Evolutionary conservation across 2,329 filamentous ascomycete species (phyloP).

Genomic region (Arthrobotrys pseudoclavata): DNA sequence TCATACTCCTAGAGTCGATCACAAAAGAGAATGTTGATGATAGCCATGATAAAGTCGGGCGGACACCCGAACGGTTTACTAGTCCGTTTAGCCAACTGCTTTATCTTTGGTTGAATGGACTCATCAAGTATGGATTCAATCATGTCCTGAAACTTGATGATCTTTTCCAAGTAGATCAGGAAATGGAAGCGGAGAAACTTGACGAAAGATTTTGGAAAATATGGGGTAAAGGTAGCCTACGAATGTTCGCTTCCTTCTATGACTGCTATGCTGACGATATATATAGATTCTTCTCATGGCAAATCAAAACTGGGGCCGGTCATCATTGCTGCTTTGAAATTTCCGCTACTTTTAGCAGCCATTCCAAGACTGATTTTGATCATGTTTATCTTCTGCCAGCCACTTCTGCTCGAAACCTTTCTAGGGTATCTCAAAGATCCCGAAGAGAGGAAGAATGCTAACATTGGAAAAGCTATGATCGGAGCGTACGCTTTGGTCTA

Average conservation of each 20-base stretch:
- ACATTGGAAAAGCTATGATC: conserved; percentile 64
- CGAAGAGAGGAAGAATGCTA: conserved; percentile 45
- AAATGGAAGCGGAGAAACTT: conserved; percentile 65
- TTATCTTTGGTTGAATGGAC: conserved; percentile 66
- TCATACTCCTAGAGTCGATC: conserved; percentile 22
- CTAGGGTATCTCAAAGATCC: conserved; percentile 64
- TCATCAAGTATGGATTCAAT: conserved; percentile 65
- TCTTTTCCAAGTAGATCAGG: conserved; percentile 62
- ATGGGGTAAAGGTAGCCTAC: conserved; percentile 61
- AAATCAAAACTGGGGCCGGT: conserved; percentile 18
- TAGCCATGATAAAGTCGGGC: conserved; percentile 12
- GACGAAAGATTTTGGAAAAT: conserved; percentile 67
- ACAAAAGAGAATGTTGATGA: neutral
- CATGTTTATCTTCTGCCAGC: conserved; percentile 65
- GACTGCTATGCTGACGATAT: neutral
- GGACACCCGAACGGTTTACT: conserved; percentile 66
- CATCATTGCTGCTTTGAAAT: conserved; percentile 22
- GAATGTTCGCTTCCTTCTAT: neutral
- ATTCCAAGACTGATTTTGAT: conserved; percentile 63
- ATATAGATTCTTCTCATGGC: neutral
- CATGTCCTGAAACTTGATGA: conserved; percentile 42
- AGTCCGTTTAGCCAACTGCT: conserved; percentile 65
- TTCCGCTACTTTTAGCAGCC: conserved; percentile 62
- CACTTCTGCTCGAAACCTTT: conserved; percentile 64
- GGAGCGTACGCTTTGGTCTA: conserved; percentile 65